Base-by-base conservation (phyloP, 345 rosid genomes). In the Hevea brasiliensis region DNA sequence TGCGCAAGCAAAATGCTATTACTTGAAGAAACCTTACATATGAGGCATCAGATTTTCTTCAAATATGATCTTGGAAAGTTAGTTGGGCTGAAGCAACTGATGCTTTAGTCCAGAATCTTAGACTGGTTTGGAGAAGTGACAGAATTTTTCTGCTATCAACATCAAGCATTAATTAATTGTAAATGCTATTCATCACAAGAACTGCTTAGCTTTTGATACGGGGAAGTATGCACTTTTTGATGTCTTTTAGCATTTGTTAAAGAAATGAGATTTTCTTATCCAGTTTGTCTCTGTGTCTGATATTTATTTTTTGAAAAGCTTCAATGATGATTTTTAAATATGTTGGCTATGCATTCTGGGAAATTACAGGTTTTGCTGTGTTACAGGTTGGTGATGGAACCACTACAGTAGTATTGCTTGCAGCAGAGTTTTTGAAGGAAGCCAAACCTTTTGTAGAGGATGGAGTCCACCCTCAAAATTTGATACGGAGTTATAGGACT, bases 361-460 rank as follows among this genome's bases (percentile, higher is more conserved):
- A 6, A 35, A 44, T 40, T 60, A 45, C 26, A 47, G 45, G 18
- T 40, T 12, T 21, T 59, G 61, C 65, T 79, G 67, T 67, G 51
- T 50, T 35, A 69, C 81, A 92, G 98, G 98, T 96, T 40, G 99
- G 98, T 59, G 99, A 96, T 79, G 99, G 99, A 32, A 96, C 99
- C n/a, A 93, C 97, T 20, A 93, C 97, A 1, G 99, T 96, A 23
- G 99, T 93, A 67, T 86, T 96, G 4, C 93, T 96, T 55, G 97
- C 98, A 0, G 93, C 88, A 32, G 99, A 96, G 84, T 93, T 96
- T 81, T 75, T 93, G 86, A 96, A 76, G 85, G 98, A 93, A 91
- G 99, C 99, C 58, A 96, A 96, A 74, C 98, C 98, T 63, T 96
- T 93, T 72, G 81, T 96, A 40, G 98, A 96, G 78, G 97, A 96